Conservation (phyloP, 169 alveolate genomes). For the Plasmodium ovale region DNA sequence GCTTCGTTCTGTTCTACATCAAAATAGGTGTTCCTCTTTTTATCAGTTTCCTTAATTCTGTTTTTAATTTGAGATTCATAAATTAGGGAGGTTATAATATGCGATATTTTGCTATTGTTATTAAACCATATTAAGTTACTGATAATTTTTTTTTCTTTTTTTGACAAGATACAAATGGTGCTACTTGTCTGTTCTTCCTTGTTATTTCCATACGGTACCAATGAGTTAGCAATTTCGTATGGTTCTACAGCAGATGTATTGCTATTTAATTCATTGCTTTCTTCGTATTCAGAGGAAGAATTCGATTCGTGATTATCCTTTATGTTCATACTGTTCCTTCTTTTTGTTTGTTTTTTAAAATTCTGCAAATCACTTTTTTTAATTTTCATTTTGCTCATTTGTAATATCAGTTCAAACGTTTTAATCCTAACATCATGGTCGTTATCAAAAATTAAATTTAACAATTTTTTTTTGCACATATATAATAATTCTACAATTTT, state of each 20-base stretch:
- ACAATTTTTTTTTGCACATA: slow-evolving; percentile 61
- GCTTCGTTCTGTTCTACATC: slow-evolving; percentile 59
- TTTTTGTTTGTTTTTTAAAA: slow-evolving; percentile 19
- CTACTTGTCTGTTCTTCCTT: not conserved
- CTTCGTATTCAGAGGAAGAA: slow-evolving; percentile 27
- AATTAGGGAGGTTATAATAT: slow-evolving; percentile 43
- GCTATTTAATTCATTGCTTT: not conserved
- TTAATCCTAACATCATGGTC: slow-evolving; percentile 65
- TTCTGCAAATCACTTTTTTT: slow-evolving; percentile 20
- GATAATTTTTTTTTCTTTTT: slow-evolving; percentile 60
- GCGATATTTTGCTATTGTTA: slow-evolving; percentile 58
- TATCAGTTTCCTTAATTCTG: slow-evolving; percentile 28
- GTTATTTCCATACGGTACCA: not conserved
- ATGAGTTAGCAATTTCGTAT: not conserved
- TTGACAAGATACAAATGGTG: slow-evolving; percentile 31
- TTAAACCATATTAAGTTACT: slow-evolving; percentile 73
- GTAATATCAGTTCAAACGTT: slow-evolving; percentile 64
- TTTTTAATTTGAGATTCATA: slow-evolving; percentile 71
- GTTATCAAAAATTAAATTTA: slow-evolving; percentile 67
- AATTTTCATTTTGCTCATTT: slow-evolving; percentile 75
- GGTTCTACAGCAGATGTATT: not conserved
- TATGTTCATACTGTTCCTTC: not conserved
- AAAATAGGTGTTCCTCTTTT: slow-evolving; percentile 54
- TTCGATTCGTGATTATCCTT: not conserved
- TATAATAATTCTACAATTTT: slow-evolving; percentile 65